A percentile compares a stretch with the other conserved stretches of the same genome.
Conservation (phyloP, 768 basidiomycete species). For the Tulasnella sp. region DNA sequence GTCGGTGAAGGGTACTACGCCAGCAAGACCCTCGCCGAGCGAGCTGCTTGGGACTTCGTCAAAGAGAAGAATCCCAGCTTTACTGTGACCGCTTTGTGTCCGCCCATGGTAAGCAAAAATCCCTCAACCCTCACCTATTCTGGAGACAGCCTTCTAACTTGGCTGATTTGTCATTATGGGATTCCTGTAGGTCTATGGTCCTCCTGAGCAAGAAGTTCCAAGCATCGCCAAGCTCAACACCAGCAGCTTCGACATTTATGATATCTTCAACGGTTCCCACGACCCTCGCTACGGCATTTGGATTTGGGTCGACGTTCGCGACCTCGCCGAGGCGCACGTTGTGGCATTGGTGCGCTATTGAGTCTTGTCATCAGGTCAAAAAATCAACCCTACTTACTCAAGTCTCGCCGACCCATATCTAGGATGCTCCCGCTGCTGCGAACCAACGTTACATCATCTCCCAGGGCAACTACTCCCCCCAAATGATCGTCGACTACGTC, state of each 20-base stretch:
- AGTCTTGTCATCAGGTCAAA: background rate
- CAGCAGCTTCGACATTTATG: conserved; percentile 2
- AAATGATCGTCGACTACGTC: conserved; percentile 14
- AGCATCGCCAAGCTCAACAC: conserved; percentile 18
- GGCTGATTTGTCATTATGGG: background rate
- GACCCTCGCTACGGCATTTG: background rate
- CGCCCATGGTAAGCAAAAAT: conserved; percentile 42
- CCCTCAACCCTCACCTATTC: too few relatives aligned
- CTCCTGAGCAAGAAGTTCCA: conserved; percentile 19
- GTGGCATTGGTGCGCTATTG: conserved; percentile 21
- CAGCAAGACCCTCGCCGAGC: conserved; percentile 60
- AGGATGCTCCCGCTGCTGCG: conserved; percentile 3
- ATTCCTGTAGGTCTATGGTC: conserved; percentile 15
- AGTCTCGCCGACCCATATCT: background rate
- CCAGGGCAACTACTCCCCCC: background rate
- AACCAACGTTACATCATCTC: conserved; percentile 20
- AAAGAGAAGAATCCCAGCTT: conserved; percentile 38
- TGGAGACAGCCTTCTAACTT: background rate
- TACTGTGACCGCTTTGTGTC: conserved; percentile 45
- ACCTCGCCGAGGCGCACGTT: conserved; percentile 28
- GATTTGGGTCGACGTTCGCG: conserved; percentile 30
- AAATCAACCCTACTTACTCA: background rate
- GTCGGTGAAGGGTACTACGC: conserved; percentile 39
- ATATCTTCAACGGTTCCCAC: conserved; percentile 3
- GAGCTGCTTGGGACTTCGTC: conserved; percentile 47